Evolutionary conservation across 2,329 filamentous ascomycete genomes (phyloP).

Genomic region (Aspergillus chevalieri): DNA sequence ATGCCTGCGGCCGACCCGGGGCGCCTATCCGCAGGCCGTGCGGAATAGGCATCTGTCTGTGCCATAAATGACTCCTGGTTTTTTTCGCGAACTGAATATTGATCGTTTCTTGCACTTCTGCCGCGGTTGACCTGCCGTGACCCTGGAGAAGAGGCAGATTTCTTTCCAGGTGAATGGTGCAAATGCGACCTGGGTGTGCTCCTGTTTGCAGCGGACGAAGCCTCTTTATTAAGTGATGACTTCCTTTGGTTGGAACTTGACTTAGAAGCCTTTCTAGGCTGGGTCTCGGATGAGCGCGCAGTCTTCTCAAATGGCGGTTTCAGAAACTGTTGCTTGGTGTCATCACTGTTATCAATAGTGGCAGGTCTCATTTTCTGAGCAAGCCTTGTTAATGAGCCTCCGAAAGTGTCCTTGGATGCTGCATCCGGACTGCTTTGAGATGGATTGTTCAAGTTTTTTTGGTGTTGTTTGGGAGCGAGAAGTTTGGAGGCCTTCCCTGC

Average conservation of each 20-base stretch:
- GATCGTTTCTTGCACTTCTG: conserved; percentile 18
- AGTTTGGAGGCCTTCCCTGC: not conserved
- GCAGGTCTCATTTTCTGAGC: conserved; percentile 29
- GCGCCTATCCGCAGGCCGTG: conserved; percentile 28
- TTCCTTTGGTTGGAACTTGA: conserved; percentile 12
- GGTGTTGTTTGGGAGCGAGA: conserved; percentile 1
- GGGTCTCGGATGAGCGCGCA: not conserved
- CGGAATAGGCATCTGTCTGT: conserved; percentile 39
- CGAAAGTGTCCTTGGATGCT: conserved; percentile 16
- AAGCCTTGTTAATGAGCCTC: conserved; percentile 24
- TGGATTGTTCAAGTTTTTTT: conserved; percentile 5
- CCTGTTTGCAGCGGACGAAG: conserved; percentile 21
- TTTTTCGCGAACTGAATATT: conserved; percentile 33
- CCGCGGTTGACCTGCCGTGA: conserved; percentile 7
- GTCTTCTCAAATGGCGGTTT: conserved; percentile 14
- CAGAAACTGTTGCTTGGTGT: conserved; percentile 13
- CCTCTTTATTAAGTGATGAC: not conserved
- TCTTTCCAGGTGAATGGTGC: conserved; percentile 16
- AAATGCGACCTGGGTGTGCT: conserved; percentile 22
- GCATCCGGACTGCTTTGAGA: conserved; percentile 15
- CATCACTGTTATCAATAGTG: conserved; percentile 18
- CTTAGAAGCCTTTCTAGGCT: conserved; percentile 13
- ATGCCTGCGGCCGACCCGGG: conserved; percentile 34
- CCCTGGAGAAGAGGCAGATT: conserved; percentile 18
- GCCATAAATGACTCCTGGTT: conserved; percentile 35